Evolutionary conservation across 306 rosid species (phyloP).

Genomic region (Fragaria ananassa): DNA sequence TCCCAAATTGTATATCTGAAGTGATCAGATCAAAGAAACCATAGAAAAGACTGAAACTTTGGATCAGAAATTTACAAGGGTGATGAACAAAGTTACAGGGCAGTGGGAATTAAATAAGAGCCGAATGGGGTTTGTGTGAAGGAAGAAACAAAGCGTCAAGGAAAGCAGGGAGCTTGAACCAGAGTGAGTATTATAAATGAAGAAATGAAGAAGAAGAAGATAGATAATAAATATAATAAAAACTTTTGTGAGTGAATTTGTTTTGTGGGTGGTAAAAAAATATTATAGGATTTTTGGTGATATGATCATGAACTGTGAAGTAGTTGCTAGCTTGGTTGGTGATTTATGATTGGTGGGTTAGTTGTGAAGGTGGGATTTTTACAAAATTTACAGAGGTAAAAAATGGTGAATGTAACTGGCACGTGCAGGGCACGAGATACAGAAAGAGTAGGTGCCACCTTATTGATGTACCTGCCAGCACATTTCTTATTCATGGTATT

Average conservation of each 20-base stretch:
- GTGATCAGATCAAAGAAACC: conserved; percentile 25
- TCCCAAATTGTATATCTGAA: conserved; percentile 6
- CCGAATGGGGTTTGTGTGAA: conserved; percentile 33
- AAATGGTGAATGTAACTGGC: not conserved
- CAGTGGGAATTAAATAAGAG: conserved; percentile 26
- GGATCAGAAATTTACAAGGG: conserved; percentile 28
- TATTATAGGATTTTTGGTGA: not conserved
- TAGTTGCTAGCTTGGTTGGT: not conserved
- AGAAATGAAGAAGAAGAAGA: conserved; percentile 8
- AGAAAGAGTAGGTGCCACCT: conserved; percentile 19
- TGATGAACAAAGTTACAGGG: conserved; percentile 14
- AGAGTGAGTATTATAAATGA: conserved; percentile 17
- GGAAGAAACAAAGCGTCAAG: conserved; percentile 46
- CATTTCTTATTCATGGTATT: not conserved
- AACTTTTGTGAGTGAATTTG: conserved; percentile 10
- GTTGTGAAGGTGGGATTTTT: conserved; percentile 5
- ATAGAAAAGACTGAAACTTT: conserved; percentile 17
- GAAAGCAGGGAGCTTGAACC: conserved; percentile 31
- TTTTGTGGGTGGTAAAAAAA: conserved; percentile 5
- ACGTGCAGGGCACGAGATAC: conserved; percentile 26
- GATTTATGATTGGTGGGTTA: conserved; percentile 17
- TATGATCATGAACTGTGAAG: not conserved
- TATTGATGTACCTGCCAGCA: not conserved
- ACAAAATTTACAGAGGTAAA: not conserved
- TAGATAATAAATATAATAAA: not conserved